Evolutionary conservation across 2,329 filamentous ascomycete genomes (phyloP), one percentile per base, ranked within the genome.

Genomic region (Stachybotrys chlorohalonatus): DNA sequence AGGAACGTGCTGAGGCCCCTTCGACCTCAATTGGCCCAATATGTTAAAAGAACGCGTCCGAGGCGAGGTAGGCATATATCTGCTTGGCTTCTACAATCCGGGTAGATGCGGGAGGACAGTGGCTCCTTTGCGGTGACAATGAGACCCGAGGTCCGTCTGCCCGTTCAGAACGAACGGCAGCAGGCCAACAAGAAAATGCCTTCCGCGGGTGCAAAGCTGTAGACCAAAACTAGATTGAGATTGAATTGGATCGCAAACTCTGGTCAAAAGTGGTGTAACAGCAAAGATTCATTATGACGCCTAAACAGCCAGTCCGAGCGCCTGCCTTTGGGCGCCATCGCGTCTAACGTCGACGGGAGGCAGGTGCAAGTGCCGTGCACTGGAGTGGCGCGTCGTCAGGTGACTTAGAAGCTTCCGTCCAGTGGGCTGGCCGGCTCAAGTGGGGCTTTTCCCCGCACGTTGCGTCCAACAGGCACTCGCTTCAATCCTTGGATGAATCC

Each of bases 331-430:
- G 48, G 48, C 48, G n/a, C 48, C 48, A 31, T 30, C 48, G 48
- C 48, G 48, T 50, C 50, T 4, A 15, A 24, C 30, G 8, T 9
- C 24, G 11, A 11, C n/a, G 11, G 11, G n/a, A 50, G 7, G 31
- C 49, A 36, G 31, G 49, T 24, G 49, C 24, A 15, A 42, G 50
- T 7, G 31, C 6, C 16, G 32, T 52, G 36, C 36, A 13, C 13
- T 47, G 24, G 16, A 11, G 51, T n/a, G 32, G 52, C 63, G 63
- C 62, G 63, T 58, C 58, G 57, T 64, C 63, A 65, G 63, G 63
- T 64, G 63, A 64, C 59, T 17, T 53, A 55, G 36, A 13, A 9
- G 36, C 56, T 55, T 51, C 39, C 9, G 9, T 47, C 46, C 15
- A 47, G 46, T 16, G 46, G 46, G 9, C n/a, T 47, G 8, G 24